A percentile compares a stretch with the other conserved stretches of the same genome.
phyloP scores from a whole-genome alignment of 192 early-diverging fungal genomes.

The Mortierella hygrophila region DNA sequence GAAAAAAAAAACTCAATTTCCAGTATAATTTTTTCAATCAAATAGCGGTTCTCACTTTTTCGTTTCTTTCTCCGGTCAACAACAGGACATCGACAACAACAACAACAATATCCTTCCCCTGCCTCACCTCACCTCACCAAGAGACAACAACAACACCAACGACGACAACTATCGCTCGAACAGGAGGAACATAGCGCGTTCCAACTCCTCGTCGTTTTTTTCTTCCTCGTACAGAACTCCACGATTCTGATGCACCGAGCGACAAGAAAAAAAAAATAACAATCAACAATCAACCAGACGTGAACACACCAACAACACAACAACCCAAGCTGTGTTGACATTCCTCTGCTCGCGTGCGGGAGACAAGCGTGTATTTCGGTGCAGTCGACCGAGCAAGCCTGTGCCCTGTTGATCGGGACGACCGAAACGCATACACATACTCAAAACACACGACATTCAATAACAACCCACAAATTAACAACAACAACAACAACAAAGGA shows the following conservation, averaged over 20 bases:
- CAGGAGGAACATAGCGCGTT: not conserved
- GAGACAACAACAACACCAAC: not conserved
- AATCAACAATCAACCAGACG: not conserved
- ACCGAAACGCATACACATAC: not conserved
- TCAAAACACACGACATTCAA: not conserved
- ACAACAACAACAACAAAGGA: not conserved
- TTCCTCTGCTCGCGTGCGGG: not conserved
- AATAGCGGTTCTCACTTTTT: not conserved
- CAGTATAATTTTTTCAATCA: not conserved
- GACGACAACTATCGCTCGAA: not conserved
- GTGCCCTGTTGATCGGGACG: conserved; percentile 4
- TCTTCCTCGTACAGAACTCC: not conserved
- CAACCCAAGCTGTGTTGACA: not conserved
- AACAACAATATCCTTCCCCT: not conserved
- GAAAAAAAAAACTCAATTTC: not conserved
- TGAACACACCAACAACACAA: not conserved
- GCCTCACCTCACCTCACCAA: not conserved
- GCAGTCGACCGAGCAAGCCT: not conserved
- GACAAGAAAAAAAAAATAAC: not conserved
- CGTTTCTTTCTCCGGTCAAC: conserved; percentile 5
- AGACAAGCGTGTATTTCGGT: not conserved
- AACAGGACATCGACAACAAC: not conserved
- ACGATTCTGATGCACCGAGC: not conserved
- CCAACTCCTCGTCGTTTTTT: not conserved
- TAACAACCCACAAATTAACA: not conserved